phyloP scores from a whole-genome alignment of 768 basidiomycete species.

The Amanita rubescens region DNA sequence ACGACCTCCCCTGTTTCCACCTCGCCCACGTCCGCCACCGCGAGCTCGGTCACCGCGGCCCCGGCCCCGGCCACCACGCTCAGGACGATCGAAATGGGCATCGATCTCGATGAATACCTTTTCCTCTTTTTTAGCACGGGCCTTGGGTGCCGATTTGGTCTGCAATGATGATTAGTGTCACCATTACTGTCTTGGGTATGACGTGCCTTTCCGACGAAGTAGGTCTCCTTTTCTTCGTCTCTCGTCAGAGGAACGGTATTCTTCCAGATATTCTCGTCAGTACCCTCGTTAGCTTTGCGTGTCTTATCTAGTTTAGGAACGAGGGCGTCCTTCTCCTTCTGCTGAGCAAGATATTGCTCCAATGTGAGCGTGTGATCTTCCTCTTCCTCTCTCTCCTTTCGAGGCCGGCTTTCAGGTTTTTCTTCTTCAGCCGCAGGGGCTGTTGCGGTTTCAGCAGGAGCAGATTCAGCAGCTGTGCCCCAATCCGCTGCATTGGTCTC shows the following conservation, averaged over 20 bases:
- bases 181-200: not conserved
- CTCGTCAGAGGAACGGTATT: conserved; percentile 61
- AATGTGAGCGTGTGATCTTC: conserved; percentile 92
- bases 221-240: conserved; percentile 65
- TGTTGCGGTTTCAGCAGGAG: conserved; percentile 14
- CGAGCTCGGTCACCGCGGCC: conserved; percentile 19
- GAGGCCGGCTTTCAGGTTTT: conserved; percentile 30
- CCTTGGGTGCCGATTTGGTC: conserved; percentile 60
- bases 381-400: conserved; percentile 68
- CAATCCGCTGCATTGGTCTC: conserved; percentile 39
- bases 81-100: conserved; percentile 77
- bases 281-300: conserved; percentile 78
- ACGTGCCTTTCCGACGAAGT: conserved; percentile 87
- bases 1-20: conserved; percentile 38
- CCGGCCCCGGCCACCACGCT: conserved; percentile 53
- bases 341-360: conserved; percentile 86
- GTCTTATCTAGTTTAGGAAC: conserved; percentile 74
- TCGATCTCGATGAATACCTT: conserved; percentile 93
- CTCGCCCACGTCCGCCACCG: conserved; percentile 34
- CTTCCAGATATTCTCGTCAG: conserved; percentile 61
- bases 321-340: conserved; percentile 52
- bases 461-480: conserved; percentile 34
- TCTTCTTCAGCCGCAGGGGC: conserved; percentile 33
- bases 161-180: conserved; percentile 22
- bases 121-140: conserved; percentile 75